Evolutionary conservation across 345 rosid genomes (phyloP).

Genomic region (Citrus reticulata): DNA sequence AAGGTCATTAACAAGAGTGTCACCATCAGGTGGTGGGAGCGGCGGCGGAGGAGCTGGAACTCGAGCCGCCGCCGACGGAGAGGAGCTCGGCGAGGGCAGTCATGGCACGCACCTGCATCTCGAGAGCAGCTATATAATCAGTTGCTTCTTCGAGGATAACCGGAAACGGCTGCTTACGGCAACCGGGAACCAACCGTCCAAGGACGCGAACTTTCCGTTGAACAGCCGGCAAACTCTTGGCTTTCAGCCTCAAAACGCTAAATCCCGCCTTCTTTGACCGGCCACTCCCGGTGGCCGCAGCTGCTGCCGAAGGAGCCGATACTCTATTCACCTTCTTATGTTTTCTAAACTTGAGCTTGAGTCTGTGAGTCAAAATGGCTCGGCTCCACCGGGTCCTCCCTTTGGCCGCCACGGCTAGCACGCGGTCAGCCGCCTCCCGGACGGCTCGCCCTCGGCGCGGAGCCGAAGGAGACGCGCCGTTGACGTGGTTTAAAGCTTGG

Average conservation of each 20-base stretch:
- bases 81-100: slow-evolving; percentile 62
- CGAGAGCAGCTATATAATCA: slow-evolving; percentile 91
- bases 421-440: slow-evolving; percentile 79
- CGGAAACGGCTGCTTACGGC: slow-evolving; percentile 85
- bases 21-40: slow-evolving; percentile 23
- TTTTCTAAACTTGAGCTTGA: slow-evolving; percentile 81
- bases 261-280: slow-evolving; percentile 64
- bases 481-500: slow-evolving; percentile 53
- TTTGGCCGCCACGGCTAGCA: slow-evolving; percentile 77
- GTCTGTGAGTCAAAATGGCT: slow-evolving; percentile 68
- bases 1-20: slow-evolving; percentile 12
- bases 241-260: slow-evolving; percentile 57
- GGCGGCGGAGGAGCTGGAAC: slow-evolving; percentile 24
- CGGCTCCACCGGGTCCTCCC: slow-evolving; percentile 92
- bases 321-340: slow-evolving; percentile 45
- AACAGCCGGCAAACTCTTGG: slow-evolving; percentile 62
- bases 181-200: slow-evolving; percentile 96
- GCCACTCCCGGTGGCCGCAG: slow-evolving; percentile 19
- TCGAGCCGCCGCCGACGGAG: slow-evolving; percentile 28
- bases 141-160: slow-evolving; percentile 90
- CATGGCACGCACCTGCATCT: slow-evolving; percentile 98
- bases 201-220: slow-evolving; percentile 78
- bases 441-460: slow-evolving; percentile 64
- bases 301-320: slow-evolving; percentile 12
- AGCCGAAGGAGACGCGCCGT: slow-evolving; percentile 34